phyloP scores from a whole-genome alignment of 345 rosid genomes.

The Anastatica hierochuntica region DNA sequence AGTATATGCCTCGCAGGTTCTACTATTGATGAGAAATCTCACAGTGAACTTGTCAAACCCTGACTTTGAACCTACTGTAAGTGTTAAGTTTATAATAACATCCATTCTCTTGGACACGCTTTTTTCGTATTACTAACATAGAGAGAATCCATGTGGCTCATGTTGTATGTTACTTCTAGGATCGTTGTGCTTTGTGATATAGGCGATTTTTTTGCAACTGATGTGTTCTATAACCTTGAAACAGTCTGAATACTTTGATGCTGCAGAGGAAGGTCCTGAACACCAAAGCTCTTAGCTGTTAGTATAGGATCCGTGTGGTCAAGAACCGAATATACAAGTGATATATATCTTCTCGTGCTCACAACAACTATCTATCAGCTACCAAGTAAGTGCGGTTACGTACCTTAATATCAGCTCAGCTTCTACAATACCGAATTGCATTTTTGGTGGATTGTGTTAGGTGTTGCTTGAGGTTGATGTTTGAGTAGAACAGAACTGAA shows the following conservation, averaged over 20 bases:
- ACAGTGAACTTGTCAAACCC: conserved; percentile 80
- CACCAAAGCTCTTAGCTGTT: conserved; percentile 33
- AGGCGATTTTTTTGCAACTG: conserved; percentile 4
- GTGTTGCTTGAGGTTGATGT: conserved; percentile 10
- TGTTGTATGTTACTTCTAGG: not conserved
- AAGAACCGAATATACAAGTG: conserved; percentile 30
- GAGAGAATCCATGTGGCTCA: not conserved
- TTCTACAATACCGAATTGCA: no score
- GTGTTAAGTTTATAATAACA: conserved; percentile 26
- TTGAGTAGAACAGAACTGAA: conserved; percentile 10
- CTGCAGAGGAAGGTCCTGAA: conserved; percentile 40
- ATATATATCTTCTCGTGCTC: conserved; percentile 33
- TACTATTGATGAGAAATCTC: conserved; percentile 91
- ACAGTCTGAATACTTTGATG: conserved; percentile 28
- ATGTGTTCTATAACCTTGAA: conserved; percentile 23
- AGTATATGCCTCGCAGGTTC: conserved; percentile 43
- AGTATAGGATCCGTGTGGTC: conserved; percentile 26
- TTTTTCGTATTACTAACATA: not conserved
- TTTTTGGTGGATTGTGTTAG: conserved; percentile 11
- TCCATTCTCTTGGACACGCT: not conserved
- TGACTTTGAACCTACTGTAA: conserved; percentile 82
- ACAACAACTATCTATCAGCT: conserved; percentile 12
- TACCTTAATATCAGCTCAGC: conserved; percentile 3
- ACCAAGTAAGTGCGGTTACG: conserved; percentile 14
- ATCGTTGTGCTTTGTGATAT: not conserved